Evolutionary conservation across 192 early-diverging fungal genomes (phyloP), one percentile per base, ranked within the genome.

Genomic region (Fimicolochytrium jonesii): DNA sequence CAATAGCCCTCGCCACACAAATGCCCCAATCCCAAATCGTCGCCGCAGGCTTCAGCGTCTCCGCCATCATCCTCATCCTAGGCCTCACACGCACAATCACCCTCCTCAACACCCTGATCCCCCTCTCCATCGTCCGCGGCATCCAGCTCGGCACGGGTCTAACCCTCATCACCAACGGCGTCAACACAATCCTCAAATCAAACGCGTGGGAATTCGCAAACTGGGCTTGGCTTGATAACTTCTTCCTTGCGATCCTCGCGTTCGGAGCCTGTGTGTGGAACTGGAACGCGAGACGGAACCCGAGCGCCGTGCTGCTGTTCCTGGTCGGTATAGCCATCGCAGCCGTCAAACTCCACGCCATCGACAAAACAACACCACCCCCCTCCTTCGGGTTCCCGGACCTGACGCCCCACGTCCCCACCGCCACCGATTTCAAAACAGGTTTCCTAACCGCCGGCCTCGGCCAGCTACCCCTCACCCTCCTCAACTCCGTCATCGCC

Each of bases 381-480:
- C 83, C 51, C n/a, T 32, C 50, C 43, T 47, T 48, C 6, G 53
- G 41, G 0, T 44, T 59, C 28, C 59, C 33, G 60, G 68, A 61
- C 61, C 62, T 47, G 71, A 78, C 71, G 52, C 69, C 53, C 1
- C 74, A 83, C 22, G 77, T 82, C 22, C 87, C 87, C 0, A 83
- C 86, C 2, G 74, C 77, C 23, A 61, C 70, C 43, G 86, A 90
- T 50, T 88, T 90, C 71, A 73, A 75, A 39, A 72, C 57, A 7
- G 91, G 88, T n/a, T 89, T 92, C 58, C 63, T 90, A 34, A 87
- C 74, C 60, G 92, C 90, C 2, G 87, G 86, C 18, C 74, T 93
- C 30, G 92, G 92, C 13, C 92, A 94, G 78, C 75, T 94, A 30
- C 91, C 92, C 18, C 71, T 94, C 53, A 94, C 92, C 20, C 61